Evolutionary conservation across 306 rosid species (phyloP).

Genomic region (Abrus precatorius): DNA sequence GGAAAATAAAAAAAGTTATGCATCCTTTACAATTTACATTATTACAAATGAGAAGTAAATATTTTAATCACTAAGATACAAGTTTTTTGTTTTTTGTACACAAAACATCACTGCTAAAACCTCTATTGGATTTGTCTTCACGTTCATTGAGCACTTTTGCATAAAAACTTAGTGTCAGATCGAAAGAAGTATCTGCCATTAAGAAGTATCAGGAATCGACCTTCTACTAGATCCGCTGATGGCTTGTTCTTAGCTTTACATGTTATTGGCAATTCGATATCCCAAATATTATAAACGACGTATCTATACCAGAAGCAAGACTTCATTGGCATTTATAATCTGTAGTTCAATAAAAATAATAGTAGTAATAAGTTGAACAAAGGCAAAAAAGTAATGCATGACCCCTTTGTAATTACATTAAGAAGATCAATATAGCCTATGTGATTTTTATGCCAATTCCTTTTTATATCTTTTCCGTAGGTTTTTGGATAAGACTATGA

Average conservation of each 20-base stretch:
- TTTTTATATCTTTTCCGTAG: slow-evolving; percentile 17
- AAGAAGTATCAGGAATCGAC: slow-evolving; percentile 52
- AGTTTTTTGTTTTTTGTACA: background rate
- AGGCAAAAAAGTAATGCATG: background rate
- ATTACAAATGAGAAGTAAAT: background rate
- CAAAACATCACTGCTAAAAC: slow-evolving; percentile 60
- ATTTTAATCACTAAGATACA: background rate
- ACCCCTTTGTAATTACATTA: background rate
- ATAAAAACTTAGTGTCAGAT: slow-evolving; percentile 27
- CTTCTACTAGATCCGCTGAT: slow-evolving; percentile 51
- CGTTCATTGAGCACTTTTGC: slow-evolving; percentile 49
- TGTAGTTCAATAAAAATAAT: background rate
- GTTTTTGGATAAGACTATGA: background rate
- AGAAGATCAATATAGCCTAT: background rate
- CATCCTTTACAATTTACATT: background rate
- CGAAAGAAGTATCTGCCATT: slow-evolving; percentile 46
- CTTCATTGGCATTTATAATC: background rate
- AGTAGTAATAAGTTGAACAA: background rate
- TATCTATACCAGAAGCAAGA: slow-evolving; percentile 38
- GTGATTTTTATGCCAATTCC: slow-evolving; percentile 16
- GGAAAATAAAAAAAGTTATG: background rate
- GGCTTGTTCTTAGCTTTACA: background rate
- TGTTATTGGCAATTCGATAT: slow-evolving; percentile 75
- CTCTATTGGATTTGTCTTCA: slow-evolving; percentile 53
- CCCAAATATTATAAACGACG: slow-evolving; percentile 37